A percentile compares a stretch with the other conserved stretches of the same genome.
Evolutionary conservation across 306 rosid genomes (phyloP).

Genomic region (Sechiopsis laciniata): DNA sequence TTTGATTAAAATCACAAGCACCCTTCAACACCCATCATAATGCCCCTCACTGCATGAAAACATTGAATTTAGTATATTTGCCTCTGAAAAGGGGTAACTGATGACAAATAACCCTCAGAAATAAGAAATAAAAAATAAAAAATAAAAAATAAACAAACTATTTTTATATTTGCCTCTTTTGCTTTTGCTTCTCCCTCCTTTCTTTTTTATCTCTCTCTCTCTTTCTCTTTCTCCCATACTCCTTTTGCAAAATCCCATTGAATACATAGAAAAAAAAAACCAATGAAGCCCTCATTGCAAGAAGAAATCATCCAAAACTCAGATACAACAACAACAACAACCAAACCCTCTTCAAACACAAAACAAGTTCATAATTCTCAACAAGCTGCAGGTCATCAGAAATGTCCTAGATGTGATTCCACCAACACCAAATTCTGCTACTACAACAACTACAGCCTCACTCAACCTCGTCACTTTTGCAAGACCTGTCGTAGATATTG

Average conservation of each 20-base stretch:
- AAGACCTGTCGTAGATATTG: constrained; percentile 93
- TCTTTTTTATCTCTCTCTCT: neutral
- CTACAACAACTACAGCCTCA: constrained; percentile 86
- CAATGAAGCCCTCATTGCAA: neutral
- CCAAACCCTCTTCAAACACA: neutral
- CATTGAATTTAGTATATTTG: constrained; percentile 55
- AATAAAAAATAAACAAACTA: too few relatives aligned
- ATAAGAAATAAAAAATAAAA: neutral
- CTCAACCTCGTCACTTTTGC: constrained; percentile 42
- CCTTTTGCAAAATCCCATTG: neutral
- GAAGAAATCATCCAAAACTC: neutral
- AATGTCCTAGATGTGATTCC: constrained; percentile 85
- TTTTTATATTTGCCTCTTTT: neutral
- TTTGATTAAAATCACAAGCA: constrained; percentile 77
- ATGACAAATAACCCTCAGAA: neutral
- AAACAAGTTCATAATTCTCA: neutral
- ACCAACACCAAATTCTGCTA: constrained; percentile 95
- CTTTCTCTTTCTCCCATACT: neutral
- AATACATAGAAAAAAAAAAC: neutral
- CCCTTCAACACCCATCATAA: constrained; percentile 35
- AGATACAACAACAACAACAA: neutral
- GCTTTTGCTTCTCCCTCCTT: neutral
- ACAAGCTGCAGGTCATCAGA: constrained; percentile 11
- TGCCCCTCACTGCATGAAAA: constrained; percentile 50
- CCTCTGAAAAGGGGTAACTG: constrained; percentile 53